Conservation (phyloP, 805 yeast genomes). For the Babjeviella inositovora region DNA sequence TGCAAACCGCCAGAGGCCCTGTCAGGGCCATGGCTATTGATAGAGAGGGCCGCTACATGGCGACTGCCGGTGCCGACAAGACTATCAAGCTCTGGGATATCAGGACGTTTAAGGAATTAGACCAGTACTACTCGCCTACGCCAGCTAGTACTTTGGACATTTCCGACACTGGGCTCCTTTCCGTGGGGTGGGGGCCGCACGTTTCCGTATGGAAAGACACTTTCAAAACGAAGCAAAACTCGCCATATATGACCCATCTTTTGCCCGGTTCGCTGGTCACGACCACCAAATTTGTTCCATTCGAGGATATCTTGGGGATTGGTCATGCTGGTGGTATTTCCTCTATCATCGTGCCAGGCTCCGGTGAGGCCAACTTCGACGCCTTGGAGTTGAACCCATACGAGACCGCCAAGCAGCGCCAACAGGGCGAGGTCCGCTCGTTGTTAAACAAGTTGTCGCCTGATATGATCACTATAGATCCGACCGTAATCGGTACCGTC, state of each 20-base stretch:
- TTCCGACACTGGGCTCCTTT: conserved; percentile 75
- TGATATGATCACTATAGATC: conserved; percentile 86
- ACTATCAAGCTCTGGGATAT: conserved; percentile 86
- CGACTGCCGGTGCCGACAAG: conserved; percentile 78
- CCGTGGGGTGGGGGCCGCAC: conserved; percentile 95
- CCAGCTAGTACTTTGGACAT: conserved; percentile 71
- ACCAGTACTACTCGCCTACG: conserved; percentile 59
- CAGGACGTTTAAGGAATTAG: conserved; percentile 64
- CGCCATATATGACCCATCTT: conserved; percentile 88
- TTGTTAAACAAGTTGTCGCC: conserved; percentile 81
- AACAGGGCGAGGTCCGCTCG: conserved; percentile 77
- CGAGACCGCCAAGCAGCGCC: conserved; percentile 85
- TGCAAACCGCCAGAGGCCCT: conserved; percentile 76
- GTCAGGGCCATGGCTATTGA: conserved; percentile 74
- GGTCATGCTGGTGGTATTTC: conserved; percentile 70
- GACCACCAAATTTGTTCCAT: conserved; percentile 68
- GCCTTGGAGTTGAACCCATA: conserved; percentile 87
- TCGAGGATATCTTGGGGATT: conserved; percentile 87
- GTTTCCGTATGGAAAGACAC: conserved; percentile 89
- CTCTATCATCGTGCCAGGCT: conserved; percentile 86
- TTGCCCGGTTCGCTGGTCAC: conserved; percentile 64
- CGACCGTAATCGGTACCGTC: conserved; percentile 71
- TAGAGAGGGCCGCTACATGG: conserved; percentile 90
- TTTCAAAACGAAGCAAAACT: conserved; percentile 48
- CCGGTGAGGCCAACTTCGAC: conserved; percentile 97